phyloP scores from a whole-genome alignment of 441 rosid genomes.

The Syzygium malaccense region DNA sequence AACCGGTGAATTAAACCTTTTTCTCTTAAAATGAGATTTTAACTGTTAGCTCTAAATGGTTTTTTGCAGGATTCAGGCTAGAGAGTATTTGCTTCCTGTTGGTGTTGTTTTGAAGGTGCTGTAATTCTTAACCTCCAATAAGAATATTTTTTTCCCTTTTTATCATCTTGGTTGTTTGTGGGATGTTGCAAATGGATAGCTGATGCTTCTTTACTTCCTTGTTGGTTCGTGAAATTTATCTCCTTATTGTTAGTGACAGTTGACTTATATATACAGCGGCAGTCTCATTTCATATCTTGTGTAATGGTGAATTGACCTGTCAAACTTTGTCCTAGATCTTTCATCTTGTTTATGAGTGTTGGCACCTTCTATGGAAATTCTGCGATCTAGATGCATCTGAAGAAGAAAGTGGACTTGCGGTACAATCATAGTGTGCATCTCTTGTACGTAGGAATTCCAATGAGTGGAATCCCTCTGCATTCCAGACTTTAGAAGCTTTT shows the following conservation, averaged over 20 bases:
- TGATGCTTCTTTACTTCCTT: neutral
- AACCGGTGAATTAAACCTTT: neutral
- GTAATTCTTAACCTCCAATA: neutral
- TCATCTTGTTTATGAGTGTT: neutral
- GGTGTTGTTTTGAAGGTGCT: slow-evolving; percentile 85
- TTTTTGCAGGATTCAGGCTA: slow-evolving; percentile 70
- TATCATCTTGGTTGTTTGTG: neutral
- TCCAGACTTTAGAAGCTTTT: neutral
- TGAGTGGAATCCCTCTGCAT: neutral
- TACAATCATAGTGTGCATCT: neutral
- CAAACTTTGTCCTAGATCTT: neutral
- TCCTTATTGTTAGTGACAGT: neutral
- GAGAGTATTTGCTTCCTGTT: slow-evolving; percentile 86
- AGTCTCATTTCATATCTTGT: neutral
- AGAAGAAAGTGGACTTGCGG: neutral
- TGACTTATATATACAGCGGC: neutral
- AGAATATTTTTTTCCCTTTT: neutral
- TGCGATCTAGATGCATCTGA: neutral
- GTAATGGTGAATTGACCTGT: neutral
- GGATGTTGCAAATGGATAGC: neutral
- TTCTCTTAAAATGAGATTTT: neutral
- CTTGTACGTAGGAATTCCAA: neutral
- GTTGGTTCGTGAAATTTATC: neutral
- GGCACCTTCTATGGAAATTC: neutral
- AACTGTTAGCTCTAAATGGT: slow-evolving; percentile 8